Base-by-base conservation (phyloP, 345 rosid species). In the Aquilaria yunnanensis region DNA sequence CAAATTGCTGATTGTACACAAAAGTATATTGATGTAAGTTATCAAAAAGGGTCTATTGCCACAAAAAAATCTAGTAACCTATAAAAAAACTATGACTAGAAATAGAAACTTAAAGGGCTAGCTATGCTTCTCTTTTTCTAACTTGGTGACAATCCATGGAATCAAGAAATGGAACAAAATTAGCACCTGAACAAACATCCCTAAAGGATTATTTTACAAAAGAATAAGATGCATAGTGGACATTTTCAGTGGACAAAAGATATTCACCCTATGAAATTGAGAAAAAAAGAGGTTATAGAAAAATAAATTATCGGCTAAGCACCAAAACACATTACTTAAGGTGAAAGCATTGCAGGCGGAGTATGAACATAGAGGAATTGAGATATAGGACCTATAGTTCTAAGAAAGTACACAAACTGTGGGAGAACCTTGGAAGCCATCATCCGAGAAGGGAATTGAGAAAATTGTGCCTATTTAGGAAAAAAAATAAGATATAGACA, bases 1-100 rank as follows among this genome's bases (percentile, higher is more conserved):
- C 87, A 46, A 90, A 83, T 75, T 88, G 97, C 77, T 86, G 98
- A 71, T 93, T 97, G 81, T 80, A 90, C 60, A 96, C 98, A 23
- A 75, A 74, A 93, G 54, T 94, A 62, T 89, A 84, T 96, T 90
- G 76, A 54, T 65, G 74, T 51, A 66, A 45, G 51, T 13, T 32
- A 53, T 53, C 43, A 3, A 55, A 53, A 56, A 51, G 45, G 3
- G 6, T 32, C 37, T 51, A 47, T 10, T 51, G 11, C 32, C 23
- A 23, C 23, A 23, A 23, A 50, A 23, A 48, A 32, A 34, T 51
- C 10, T 48, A 49, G 33, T 47, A 61, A 2, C 23, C 1, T 0
- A 23, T 23, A 23, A 23, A 23, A 23, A 23, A 23, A 0, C 23
- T 23, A 23, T 23, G 23, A 23, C 23, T 1, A 23, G 23, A 23